Evolutionary conservation across 306 rosid genomes (phyloP).

Genomic region (Albizia julibrissin): DNA sequence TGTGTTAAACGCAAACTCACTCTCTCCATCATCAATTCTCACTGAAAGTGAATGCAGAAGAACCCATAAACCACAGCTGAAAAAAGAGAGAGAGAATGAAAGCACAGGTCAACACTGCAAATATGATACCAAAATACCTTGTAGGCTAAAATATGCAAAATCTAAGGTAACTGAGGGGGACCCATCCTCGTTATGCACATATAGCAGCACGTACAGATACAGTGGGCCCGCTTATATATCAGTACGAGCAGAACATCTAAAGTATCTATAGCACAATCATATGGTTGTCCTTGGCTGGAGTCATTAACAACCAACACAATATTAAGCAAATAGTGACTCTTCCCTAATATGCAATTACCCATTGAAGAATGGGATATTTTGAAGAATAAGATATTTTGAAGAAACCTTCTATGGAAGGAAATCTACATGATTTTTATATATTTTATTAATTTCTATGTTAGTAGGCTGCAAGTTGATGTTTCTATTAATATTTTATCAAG

Average conservation of each 20-base stretch:
- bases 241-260: neutral
- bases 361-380: too few relatives aligned
- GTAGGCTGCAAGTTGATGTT: too few relatives aligned
- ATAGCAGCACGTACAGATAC: neutral
- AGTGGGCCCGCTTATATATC: neutral
- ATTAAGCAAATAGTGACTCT: neutral
- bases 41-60: constrained; percentile 92
- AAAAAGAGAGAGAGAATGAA: constrained; percentile 28
- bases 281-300: neutral
- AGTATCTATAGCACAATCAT: neutral
- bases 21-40: constrained; percentile 86
- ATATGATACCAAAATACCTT: neutral
- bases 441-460: too few relatives aligned
- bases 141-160: constrained; percentile 4
- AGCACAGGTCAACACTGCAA: constrained; percentile 3
- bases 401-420: too few relatives aligned
- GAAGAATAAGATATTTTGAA: too few relatives aligned
- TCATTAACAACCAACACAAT: neutral
- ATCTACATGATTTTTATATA: too few relatives aligned
- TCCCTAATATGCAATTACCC: neutral
- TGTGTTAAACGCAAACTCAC: constrained; percentile 75
- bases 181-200: neutral
- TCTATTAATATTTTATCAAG: too few relatives aligned
- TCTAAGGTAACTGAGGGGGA: constrained; percentile 3
- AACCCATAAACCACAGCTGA: constrained; percentile 98